Evolutionary conservation across 2,329 filamentous ascomycete species (phyloP).

Genomic region (Fusarium sp.): DNA sequence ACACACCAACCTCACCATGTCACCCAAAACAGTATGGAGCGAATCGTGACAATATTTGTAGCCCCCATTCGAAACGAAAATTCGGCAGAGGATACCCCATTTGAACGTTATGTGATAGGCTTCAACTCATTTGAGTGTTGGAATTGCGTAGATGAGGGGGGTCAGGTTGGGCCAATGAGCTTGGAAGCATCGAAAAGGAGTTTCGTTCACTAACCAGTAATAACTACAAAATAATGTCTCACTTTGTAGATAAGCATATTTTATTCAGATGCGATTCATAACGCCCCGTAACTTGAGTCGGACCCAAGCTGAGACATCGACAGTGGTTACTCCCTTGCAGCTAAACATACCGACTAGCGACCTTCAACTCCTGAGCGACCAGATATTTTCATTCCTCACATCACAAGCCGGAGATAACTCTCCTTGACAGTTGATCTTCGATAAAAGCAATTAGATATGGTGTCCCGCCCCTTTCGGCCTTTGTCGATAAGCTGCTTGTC

Average conservation of each 20-base stretch:
- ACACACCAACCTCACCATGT: neutral
- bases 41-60: accelerated
- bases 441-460: accelerated
- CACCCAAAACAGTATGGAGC: no score
- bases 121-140: neutral
- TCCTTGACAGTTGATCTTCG: no score
- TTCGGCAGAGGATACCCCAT: accelerated
- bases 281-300: neutral
- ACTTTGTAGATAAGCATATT: neutral
- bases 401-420: neutral
- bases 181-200: no score
- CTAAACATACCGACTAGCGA: neutral
- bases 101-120: accelerated
- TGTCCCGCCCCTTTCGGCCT: accelerated
- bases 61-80: accelerated
- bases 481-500: neutral
- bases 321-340: neutral
- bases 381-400: neutral
- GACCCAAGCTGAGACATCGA: neutral
- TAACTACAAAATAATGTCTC: neutral
- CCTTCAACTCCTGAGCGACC: neutral
- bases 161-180: accelerated
- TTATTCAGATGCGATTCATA: neutral
- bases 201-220: neutral
- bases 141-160: no score